phyloP scores from a whole-genome alignment of 306 rosid genomes.

The Heteromeles arbutifolia region DNA sequence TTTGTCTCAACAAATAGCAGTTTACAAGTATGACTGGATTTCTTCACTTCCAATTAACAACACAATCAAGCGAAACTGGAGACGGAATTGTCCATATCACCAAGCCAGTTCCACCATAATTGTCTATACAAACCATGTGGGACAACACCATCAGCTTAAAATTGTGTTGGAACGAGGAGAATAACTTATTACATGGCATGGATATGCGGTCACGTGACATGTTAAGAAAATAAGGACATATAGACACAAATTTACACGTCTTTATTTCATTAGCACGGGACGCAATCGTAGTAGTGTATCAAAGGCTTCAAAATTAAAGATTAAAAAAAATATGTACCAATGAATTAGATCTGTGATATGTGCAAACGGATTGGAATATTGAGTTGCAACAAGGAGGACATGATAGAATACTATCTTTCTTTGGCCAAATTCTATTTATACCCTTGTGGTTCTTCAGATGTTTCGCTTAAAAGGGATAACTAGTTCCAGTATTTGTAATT shows the following conservation, averaged over 20 bases:
- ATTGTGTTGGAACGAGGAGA: not conserved
- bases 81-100: not conserved
- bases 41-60: not conserved
- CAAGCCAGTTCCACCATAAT: not conserved
- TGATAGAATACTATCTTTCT: not conserved
- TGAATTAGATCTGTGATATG: no score
- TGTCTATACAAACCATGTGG: not conserved
- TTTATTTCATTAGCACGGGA: no score
- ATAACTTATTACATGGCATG: no score
- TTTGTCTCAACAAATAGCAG: conserved; percentile 1
- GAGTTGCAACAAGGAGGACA: not conserved
- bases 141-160: not conserved
- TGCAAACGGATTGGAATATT: not conserved
- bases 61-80: not conserved
- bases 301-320: no score
- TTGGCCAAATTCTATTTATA: no score
- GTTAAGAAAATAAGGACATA: no score
- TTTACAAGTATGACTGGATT: not conserved
- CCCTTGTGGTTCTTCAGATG: no score
- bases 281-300: no score
- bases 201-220: accelerated
- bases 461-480: no score
- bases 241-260: no score
- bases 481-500: no score
- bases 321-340: no score